Evolutionary conservation across 1,139 yeast species (phyloP).

Genomic region (Pichia sorboxylosa): DNA sequence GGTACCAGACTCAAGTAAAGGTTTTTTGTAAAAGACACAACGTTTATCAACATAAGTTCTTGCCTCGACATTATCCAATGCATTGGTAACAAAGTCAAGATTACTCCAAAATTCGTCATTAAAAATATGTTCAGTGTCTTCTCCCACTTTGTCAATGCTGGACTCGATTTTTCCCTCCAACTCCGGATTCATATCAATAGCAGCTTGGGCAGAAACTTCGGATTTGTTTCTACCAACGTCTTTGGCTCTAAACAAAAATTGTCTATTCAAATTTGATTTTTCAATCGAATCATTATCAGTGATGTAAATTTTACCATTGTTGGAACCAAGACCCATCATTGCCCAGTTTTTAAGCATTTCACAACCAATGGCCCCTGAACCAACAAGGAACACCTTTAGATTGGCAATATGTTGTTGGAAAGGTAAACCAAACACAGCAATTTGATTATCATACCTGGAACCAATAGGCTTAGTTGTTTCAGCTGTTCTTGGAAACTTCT

Average conservation of each 20-base stretch:
- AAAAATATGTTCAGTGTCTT: slow-evolving; percentile 82
- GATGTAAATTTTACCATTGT: slow-evolving; percentile 70
- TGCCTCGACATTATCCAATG: slow-evolving; percentile 94
- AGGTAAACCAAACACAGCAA: slow-evolving; percentile 81
- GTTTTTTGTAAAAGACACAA: slow-evolving; percentile 85
- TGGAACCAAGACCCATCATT: slow-evolving; percentile 87
- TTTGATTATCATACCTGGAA: slow-evolving; percentile 83
- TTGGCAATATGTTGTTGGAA: slow-evolving; percentile 67
- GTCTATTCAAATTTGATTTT: slow-evolving; percentile 90
- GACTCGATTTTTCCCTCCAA: slow-evolving; percentile 67
- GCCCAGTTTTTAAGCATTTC: slow-evolving; percentile 99
- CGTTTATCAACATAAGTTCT: slow-evolving; percentile 96
- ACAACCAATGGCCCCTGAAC: slow-evolving; percentile 99
- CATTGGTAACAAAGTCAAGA: slow-evolving; percentile 86
- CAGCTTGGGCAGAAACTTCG: slow-evolving; percentile 84
- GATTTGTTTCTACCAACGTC: slow-evolving; percentile 91
- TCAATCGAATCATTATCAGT: slow-evolving; percentile 96
- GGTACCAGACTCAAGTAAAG: slow-evolving; percentile 92
- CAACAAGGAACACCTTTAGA: slow-evolving; percentile 79
- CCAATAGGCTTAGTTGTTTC: slow-evolving; percentile 65
- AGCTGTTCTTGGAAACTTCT: slow-evolving; percentile 48
- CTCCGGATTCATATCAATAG: slow-evolving; percentile 72
- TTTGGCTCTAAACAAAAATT: slow-evolving; percentile 83
- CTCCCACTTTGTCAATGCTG: slow-evolving; percentile 78
- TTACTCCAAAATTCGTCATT: slow-evolving; percentile 78